A percentile compares a stretch with the other conserved stretches of the same genome.
Conservation (phyloP, 2,329 filamentous ascomycete species). For the Colletotrichum acutatum region DNA sequence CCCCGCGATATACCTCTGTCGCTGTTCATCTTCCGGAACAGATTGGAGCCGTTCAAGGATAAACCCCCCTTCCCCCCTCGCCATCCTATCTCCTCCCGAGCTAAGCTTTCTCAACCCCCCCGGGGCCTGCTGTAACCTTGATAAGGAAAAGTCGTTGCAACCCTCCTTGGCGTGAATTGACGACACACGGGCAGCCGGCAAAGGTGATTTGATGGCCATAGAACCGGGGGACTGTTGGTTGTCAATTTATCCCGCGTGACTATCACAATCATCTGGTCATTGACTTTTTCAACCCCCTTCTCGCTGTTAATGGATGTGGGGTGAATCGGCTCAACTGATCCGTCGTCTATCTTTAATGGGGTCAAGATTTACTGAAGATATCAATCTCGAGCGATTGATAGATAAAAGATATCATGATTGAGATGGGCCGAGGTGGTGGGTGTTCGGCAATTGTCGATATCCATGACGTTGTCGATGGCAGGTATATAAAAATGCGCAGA, state of each 20-base stretch:
- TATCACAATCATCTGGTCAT: background rate
- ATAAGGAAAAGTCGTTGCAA: background rate
- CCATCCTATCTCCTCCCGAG: background rate
- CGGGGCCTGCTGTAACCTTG: background rate
- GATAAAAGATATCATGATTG: background rate
- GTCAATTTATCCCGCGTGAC: background rate
- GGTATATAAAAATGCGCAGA: too few species aligned
- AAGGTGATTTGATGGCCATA: background rate
- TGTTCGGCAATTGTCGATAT: background rate
- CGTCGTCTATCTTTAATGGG: background rate
- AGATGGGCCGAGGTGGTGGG: background rate
- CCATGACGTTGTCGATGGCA: background rate
- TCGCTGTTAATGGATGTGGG: too few species aligned
- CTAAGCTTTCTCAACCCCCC: constrained; percentile 4
- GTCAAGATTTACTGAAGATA: background rate
- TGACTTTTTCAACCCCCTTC: background rate
- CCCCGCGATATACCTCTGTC: background rate
- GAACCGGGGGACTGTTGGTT: background rate
- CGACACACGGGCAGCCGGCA: background rate
- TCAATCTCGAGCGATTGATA: background rate
- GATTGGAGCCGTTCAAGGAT: background rate
- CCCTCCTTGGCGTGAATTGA: background rate
- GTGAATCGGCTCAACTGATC: background rate
- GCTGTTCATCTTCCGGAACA: background rate
- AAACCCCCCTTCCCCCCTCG: background rate